Evolutionary conservation across 768 basidiomycete genomes (phyloP).

Genomic region (Cyclocybe cylindracea): DNA sequence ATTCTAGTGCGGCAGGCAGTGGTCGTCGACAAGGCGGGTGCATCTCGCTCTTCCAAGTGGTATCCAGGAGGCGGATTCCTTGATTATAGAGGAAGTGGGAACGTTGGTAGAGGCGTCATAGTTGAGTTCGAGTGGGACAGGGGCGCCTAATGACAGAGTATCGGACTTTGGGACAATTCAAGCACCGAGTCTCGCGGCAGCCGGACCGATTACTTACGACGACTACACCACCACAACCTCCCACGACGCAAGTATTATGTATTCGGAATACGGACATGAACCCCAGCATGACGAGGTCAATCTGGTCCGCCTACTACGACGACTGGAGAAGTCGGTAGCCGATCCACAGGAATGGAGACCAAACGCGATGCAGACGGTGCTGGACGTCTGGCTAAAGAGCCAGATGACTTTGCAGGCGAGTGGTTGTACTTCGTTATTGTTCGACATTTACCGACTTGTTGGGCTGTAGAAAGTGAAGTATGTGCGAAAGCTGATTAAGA

Average conservation of each 20-base stretch:
- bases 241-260: neutral
- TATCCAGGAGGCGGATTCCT: too few relatives aligned
- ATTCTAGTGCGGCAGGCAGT: too few relatives aligned
- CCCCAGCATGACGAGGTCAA: constrained; percentile 66
- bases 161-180: too few relatives aligned
- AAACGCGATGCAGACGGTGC: constrained; percentile 10
- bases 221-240: too few relatives aligned
- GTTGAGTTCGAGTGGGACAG: too few relatives aligned
- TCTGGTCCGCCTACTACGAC: constrained; percentile 56
- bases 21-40: too few relatives aligned
- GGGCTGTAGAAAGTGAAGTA: constrained; percentile 46
- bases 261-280: constrained; percentile 7
- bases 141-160: too few relatives aligned
- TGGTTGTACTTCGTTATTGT: neutral
- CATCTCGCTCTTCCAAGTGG: too few relatives aligned
- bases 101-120: too few relatives aligned
- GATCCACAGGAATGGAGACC: constrained; percentile 40
- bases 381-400: constrained; percentile 53
- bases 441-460: neutral
- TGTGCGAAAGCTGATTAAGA: constrained; percentile 56
- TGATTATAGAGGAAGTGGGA: too few relatives aligned
- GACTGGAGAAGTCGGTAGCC: constrained; percentile 57
- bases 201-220: too few relatives aligned
- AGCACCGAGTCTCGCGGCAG: too few relatives aligned
- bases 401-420: constrained; percentile 59